Evolutionary conservation across 495 filamentous ascomycete species (phyloP).

Genomic region (Podospora bellae-mahoneyi): DNA sequence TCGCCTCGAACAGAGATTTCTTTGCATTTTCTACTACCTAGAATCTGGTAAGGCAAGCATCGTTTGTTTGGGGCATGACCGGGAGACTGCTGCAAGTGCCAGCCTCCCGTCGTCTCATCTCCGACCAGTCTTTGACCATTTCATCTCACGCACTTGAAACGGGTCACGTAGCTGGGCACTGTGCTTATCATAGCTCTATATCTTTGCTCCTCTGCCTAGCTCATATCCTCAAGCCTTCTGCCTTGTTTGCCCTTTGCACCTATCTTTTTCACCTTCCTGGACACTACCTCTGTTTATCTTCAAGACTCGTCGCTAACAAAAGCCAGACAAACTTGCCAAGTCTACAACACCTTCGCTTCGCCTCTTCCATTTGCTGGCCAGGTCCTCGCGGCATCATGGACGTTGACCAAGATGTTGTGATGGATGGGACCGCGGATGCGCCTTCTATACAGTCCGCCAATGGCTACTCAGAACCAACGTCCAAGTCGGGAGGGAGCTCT

Average conservation of each 20-base stretch:
- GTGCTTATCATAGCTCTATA: no score
- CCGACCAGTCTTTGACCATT: not conserved
- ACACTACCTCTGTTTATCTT: not conserved
- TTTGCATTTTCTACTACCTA: not conserved
- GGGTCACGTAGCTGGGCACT: no score
- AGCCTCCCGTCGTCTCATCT: not conserved
- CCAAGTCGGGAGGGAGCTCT: conserved; percentile 21
- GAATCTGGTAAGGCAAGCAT: not conserved
- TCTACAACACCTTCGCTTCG: not conserved
- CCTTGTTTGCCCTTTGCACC: not conserved
- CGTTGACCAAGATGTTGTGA: conserved; percentile 30
- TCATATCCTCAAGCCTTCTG: not conserved
- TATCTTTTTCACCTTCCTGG: not conserved
- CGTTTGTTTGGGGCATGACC: not conserved
- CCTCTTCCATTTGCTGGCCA: not conserved
- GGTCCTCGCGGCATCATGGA: conserved; percentile 30
- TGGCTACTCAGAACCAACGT: conserved; percentile 30
- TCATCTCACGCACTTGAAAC: not conserved
- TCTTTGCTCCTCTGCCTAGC: no score
- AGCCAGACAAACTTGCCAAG: not conserved
- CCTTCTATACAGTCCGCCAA: conserved; percentile 35
- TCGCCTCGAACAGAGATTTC: not conserved
- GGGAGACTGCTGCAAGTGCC: not conserved
- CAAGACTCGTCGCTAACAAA: not conserved
- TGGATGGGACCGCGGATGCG: conserved; percentile 40